Percentiles rank a stretch among this genome's conserved stretches.
phyloP scores from a whole-genome alignment of 2,329 filamentous ascomycete species.

The Calonectria naviculata region DNA sequence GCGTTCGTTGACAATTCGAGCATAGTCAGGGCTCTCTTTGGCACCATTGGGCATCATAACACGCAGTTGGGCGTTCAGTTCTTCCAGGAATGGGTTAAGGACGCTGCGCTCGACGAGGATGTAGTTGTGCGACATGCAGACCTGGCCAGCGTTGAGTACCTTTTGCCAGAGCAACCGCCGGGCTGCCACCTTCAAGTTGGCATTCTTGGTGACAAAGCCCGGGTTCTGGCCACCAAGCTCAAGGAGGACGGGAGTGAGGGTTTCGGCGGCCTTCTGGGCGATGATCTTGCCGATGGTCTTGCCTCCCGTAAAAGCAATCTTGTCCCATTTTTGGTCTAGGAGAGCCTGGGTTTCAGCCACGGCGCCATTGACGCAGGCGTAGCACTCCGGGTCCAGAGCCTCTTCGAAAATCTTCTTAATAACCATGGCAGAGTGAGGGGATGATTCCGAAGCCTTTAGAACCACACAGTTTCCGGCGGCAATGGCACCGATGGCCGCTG shows the following conservation, averaged over 20 bases:
- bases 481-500: conserved; percentile 89
- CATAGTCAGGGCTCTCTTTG: conserved; percentile 81
- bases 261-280: conserved; percentile 87
- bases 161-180: conserved; percentile 91
- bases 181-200: conserved; percentile 83
- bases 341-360: conserved; percentile 84
- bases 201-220: conserved; percentile 87
- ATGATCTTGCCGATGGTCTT: conserved; percentile 85
- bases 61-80: conserved; percentile 76
- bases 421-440: conserved; percentile 81
- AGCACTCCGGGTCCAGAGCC: conserved; percentile 81
- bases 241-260: conserved; percentile 86
- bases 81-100: conserved; percentile 76
- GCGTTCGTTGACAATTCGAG: conserved; percentile 81
- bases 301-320: conserved; percentile 96
- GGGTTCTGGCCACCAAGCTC: conserved; percentile 95
- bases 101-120: conserved; percentile 83
- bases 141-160: conserved; percentile 85
- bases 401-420: conserved; percentile 82
- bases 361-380: conserved; percentile 82
- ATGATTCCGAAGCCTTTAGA: conserved; percentile 89
- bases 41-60: conserved; percentile 88
- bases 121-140: conserved; percentile 95
- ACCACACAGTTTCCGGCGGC: conserved; percentile 90
- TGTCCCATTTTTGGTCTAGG: conserved; percentile 93